Evolutionary conservation across 208 protist species (phyloP).

Genomic region (Trypanosoma cruzi): DNA sequence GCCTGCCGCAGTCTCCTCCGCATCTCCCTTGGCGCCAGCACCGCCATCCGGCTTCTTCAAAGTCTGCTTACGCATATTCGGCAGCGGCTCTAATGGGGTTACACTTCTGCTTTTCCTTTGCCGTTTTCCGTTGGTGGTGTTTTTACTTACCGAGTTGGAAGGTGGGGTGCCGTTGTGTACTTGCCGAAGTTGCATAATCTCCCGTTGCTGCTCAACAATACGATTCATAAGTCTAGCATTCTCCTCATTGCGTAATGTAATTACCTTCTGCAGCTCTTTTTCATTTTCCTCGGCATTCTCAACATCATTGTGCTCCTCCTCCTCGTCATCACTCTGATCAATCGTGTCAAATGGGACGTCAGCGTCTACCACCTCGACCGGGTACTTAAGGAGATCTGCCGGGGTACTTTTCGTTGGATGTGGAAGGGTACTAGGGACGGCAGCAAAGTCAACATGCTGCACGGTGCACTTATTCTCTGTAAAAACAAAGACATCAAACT

Average conservation of each 20-base stretch:
- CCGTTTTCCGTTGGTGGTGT: background rate
- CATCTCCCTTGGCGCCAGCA: background rate
- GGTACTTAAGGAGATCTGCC: conserved; percentile 64
- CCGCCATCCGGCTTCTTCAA: background rate
- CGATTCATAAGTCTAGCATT: conserved; percentile 50
- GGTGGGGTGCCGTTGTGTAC: background rate
- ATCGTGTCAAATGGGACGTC: conserved; percentile 28
- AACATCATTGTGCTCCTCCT: conserved; percentile 29
- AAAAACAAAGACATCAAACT: conserved; percentile 87
- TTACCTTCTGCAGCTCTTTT: conserved; percentile 45
- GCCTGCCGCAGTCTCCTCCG: background rate
- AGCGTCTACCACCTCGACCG: conserved; percentile 52
- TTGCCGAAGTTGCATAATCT: conserved; percentile 44
- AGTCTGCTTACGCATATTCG: background rate
- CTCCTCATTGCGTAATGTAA: conserved; percentile 57
- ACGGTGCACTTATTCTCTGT: conserved; percentile 67
- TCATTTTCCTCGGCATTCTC: conserved; percentile 35
- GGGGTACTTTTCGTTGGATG: conserved; percentile 73
- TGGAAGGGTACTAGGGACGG: conserved; percentile 66
- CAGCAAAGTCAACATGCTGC: conserved; percentile 62
- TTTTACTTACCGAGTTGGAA: background rate
- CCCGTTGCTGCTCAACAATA: conserved; percentile 49
- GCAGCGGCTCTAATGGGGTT: no score
- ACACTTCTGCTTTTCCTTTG: background rate
- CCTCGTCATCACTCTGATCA: conserved; percentile 43